Percentiles rank a stretch among this genome's conserved stretches.
phyloP scores from a whole-genome alignment of 2,329 filamentous ascomycete species.

The Epicoccum nigrum region DNA sequence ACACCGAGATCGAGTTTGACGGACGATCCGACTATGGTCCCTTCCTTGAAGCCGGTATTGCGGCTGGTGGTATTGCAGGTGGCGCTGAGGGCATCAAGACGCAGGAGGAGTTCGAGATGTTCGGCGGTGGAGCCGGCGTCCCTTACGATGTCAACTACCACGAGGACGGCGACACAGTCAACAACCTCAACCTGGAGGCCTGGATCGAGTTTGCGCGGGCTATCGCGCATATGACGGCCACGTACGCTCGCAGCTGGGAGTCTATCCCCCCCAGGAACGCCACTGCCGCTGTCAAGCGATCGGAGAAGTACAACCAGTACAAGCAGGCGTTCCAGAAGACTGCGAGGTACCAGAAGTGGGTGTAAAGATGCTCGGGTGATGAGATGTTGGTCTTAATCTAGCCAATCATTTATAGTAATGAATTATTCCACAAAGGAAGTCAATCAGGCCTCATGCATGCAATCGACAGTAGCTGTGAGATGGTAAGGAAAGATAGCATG shows the following conservation, averaged over 20 bases:
- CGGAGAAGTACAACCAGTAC: slow-evolving; percentile 24
- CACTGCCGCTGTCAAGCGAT: slow-evolving; percentile 28
- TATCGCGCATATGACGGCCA: slow-evolving; percentile 60
- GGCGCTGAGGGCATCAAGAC: slow-evolving; percentile 81
- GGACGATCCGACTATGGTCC: slow-evolving; percentile 81
- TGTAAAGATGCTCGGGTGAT: slow-evolving; percentile 3
- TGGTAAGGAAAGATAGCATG: too few relatives aligned
- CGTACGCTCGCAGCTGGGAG: slow-evolving; percentile 43
- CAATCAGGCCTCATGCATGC: too few relatives aligned
- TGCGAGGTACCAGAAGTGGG: slow-evolving; percentile 31
- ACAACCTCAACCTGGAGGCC: slow-evolving; percentile 60
- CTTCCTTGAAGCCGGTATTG: slow-evolving; percentile 75
- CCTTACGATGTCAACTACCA: slow-evolving; percentile 65
- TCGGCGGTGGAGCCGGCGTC: slow-evolving; percentile 72
- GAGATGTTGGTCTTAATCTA: too few relatives aligned
- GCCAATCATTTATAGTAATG: too few relatives aligned
- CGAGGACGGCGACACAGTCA: slow-evolving; percentile 57
- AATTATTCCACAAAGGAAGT: too few relatives aligned
- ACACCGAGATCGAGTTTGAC: slow-evolving; percentile 75
- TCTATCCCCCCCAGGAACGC: slow-evolving; percentile 37
- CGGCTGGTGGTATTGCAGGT: slow-evolving; percentile 76
- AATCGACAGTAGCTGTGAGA: too few relatives aligned
- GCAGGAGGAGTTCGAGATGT: slow-evolving; percentile 66
- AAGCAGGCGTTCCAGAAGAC: slow-evolving; percentile 30
- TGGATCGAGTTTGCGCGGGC: slow-evolving; percentile 62